Evolutionary conservation across 2,329 filamentous ascomycete genomes (phyloP), one percentile per base, ranked within the genome.

Genomic region (Neofusicoccum umdonicola): DNA sequence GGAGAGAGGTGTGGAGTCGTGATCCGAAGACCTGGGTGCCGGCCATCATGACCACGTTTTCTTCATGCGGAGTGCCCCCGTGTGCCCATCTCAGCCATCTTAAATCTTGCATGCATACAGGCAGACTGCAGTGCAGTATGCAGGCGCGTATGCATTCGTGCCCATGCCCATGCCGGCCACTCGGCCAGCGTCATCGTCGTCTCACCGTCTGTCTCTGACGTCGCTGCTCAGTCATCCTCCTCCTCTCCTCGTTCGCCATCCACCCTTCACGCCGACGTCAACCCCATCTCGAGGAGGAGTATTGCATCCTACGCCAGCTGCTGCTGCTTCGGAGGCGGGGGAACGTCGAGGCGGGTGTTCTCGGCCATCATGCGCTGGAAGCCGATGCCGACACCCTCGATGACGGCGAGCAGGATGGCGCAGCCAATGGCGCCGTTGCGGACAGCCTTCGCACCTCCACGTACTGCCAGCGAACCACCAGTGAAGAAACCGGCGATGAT

Each of bases 401-500:
- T 98, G 69, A 99, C 94, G 58, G 92, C 95, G 51, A 99, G 84
- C 73, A 99, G 86, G 69, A 97, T 91, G 31, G 92, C 95, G 78
- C 95, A 98, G 71, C 94, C 95, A 73, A 99, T 98, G 68, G 95
- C 95, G 66, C 92, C 93, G 80, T 98, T 98, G 72, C 95, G 86
- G 68, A 95, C 93, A 22, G 94, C 92, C 83, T 92, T 93, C 78
- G 90, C 90, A 66, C 95, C 95, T 73, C 95, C 95, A 81, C 95
- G 88, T 68, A 98, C 89, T 60, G 95, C 95, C 39, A 99, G 85
- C 35, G 94, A 88, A 71, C 95, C 95, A 73, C 93, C 93, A 4
- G 95, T 98, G 80, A 97, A 94, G 85, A 97, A 97, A 62, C 95
- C 95, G 47, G 94, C 95, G 71, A 94, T 96, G 77, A 99, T 98